Conservation (phyloP, 306 rosid genomes). For the Echinosophora koreensis region DNA sequence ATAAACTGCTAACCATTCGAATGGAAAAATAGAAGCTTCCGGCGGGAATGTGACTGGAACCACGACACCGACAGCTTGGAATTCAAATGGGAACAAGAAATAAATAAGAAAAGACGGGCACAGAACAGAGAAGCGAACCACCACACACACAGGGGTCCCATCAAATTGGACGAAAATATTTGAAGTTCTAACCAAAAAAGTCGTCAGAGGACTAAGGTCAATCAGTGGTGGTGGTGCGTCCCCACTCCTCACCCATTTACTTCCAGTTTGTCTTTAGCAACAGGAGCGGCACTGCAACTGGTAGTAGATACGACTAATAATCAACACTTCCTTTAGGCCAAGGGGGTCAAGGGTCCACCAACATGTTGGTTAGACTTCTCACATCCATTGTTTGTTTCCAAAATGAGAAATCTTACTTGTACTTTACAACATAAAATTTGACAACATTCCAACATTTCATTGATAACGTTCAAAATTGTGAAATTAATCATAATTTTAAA, state of each 20-base stretch:
- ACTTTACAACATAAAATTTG: too few relatives aligned
- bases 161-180: conserved; percentile 21
- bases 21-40: conserved; percentile 35
- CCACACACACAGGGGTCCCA: conserved; percentile 20
- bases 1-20: too few relatives aligned
- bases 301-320: conserved; percentile 27
- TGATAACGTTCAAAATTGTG: too few relatives aligned
- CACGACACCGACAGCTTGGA: background rate
- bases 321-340: background rate
- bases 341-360: conserved; percentile 36
- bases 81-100: conserved; percentile 28
- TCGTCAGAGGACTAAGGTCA: background rate
- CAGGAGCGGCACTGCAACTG: background rate
- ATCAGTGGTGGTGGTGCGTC: background rate
- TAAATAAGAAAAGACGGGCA: background rate
- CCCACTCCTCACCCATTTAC: conserved; percentile 36
- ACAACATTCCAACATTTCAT: too few relatives aligned
- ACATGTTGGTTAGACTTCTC: background rate
- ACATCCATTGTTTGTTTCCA: too few relatives aligned
- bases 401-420: too few relatives aligned
- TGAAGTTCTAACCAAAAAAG: background rate
- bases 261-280: conserved; percentile 9
- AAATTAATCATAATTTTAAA: too few relatives aligned
- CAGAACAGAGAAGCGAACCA: conserved; percentile 3
- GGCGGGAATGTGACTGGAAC: conserved; percentile 13